Evolutionary conservation across 2,329 filamentous ascomycete species (phyloP).

Genomic region (Penicillium expansum): DNA sequence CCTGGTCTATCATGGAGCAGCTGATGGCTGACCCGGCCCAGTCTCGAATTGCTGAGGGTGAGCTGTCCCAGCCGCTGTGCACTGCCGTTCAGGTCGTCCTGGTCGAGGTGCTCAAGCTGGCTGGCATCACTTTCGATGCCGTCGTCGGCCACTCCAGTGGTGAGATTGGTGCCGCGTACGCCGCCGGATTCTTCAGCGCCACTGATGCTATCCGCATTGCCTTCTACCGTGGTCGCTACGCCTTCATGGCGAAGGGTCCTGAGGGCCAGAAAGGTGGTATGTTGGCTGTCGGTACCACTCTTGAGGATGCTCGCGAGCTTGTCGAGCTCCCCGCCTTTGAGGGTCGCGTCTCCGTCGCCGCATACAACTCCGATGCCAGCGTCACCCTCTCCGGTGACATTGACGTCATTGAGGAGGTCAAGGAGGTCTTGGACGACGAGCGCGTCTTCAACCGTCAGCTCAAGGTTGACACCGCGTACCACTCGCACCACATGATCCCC

Average conservation of each 20-base stretch:
- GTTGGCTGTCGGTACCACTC: slow-evolving; percentile 12
- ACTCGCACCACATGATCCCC: slow-evolving; percentile 19
- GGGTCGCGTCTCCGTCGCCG: not conserved
- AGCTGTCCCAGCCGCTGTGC: not conserved
- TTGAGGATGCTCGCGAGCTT: slow-evolving; percentile 6
- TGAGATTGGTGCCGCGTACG: slow-evolving; percentile 32
- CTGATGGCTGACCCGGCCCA: not conserved
- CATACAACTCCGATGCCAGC: not conserved
- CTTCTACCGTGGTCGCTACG: slow-evolving; percentile 9
- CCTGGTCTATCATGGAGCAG: slow-evolving; percentile 3
- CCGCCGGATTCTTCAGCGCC: slow-evolving; percentile 19
- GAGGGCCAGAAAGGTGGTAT: slow-evolving; percentile 6
- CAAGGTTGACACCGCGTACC: slow-evolving; percentile 18
- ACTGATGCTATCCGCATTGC: slow-evolving; percentile 12
- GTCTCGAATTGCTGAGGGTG: not conserved
- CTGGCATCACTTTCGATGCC: slow-evolving; percentile 8
- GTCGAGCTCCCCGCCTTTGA: not conserved
- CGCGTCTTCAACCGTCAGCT: slow-evolving; percentile 1
- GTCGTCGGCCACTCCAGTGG: slow-evolving; percentile 33
- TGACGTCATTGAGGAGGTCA: not conserved
- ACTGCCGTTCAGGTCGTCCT: not conserved
- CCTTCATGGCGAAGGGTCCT: not conserved
- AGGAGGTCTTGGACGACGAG: slow-evolving; percentile 6
- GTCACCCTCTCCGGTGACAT: not conserved
- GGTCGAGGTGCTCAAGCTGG: not conserved